phyloP scores from a whole-genome alignment of 2,329 filamentous ascomycete species.

The Fusarium liriodendri region DNA sequence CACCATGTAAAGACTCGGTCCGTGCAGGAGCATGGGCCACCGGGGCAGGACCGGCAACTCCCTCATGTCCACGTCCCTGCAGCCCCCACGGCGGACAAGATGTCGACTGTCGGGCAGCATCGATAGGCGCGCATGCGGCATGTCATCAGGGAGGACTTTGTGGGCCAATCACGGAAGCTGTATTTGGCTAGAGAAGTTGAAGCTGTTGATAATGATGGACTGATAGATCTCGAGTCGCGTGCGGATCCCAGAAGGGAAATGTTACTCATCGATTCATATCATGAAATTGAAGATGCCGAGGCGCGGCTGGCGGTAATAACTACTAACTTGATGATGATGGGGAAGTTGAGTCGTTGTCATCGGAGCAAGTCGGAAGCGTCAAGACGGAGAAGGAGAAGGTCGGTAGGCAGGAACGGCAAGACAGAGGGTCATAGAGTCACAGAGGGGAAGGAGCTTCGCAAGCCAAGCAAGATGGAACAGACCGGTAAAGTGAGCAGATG shows the following conservation, averaged over 20 bases:
- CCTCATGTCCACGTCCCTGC: conserved; percentile 23
- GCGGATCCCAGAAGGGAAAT: neutral
- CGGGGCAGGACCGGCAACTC: conserved; percentile 25
- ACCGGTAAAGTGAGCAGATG: conserved; percentile 37
- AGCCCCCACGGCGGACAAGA: conserved; percentile 34
- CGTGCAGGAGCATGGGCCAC: conserved; percentile 36
- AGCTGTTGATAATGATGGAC: conserved; percentile 20
- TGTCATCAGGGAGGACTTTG: conserved; percentile 25
- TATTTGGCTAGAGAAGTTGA: conserved; percentile 34
- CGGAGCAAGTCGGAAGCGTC: conserved; percentile 34
- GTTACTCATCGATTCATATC: conserved; percentile 35
- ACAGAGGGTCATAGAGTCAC: neutral
- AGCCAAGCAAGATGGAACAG: conserved; percentile 14
- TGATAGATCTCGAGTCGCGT: conserved; percentile 24
- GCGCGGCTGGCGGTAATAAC: conserved; percentile 33
- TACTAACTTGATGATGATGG: conserved; percentile 38
- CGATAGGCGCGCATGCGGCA: conserved; percentile 33
- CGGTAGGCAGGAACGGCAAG: neutral
- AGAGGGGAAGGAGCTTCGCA: conserved; percentile 8
- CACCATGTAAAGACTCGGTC: conserved; percentile 32
- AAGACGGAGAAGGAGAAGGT: neutral
- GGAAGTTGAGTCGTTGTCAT: conserved; percentile 21
- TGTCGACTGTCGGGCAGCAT: conserved; percentile 24
- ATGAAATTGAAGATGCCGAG: neutral
- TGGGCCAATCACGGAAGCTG: conserved; percentile 34